Conservation (phyloP, 805 yeast genomes). For the Metschnikowia anglica region DNA sequence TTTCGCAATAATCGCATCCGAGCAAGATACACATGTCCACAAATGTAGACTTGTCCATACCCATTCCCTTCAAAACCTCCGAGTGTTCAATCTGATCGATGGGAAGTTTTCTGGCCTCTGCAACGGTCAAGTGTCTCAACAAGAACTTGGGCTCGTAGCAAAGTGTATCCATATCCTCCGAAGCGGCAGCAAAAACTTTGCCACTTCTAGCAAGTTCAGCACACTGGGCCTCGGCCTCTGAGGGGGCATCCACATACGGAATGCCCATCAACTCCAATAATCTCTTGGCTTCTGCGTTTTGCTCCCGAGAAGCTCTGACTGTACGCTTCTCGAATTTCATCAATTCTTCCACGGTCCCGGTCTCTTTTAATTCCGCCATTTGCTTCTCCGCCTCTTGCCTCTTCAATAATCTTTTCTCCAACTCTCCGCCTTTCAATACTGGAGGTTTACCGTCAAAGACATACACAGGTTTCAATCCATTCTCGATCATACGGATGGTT, state of each 20-base stretch:
- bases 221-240: constrained; percentile 99
- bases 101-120: constrained; percentile 92
- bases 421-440: constrained; percentile 85
- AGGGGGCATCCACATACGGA: constrained; percentile 90
- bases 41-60: constrained; percentile 69
- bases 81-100: constrained; percentile 76
- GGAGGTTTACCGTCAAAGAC: constrained; percentile 99
- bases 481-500: constrained; percentile 82
- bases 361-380: constrained; percentile 72
- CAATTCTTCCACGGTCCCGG: constrained; percentile 75
- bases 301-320: constrained; percentile 84
- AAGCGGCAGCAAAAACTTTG: constrained; percentile 94
- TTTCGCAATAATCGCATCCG: constrained; percentile 97
- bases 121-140: constrained; percentile 85
- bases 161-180: constrained; percentile 98
- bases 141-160: constrained; percentile 86
- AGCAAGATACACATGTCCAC: constrained; percentile 88
- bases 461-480: constrained; percentile 94
- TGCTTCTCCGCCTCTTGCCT: constrained; percentile 81
- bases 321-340: constrained; percentile 80
- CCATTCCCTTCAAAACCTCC: constrained; percentile 73
- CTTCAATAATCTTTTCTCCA: constrained; percentile 77
- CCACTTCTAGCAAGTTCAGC: constrained; percentile 88
- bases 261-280: constrained; percentile 88
- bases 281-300: constrained; percentile 89